Base-by-base conservation (phyloP, 2,329 filamentous ascomycete species). In the Curvularia sp. region DNA sequence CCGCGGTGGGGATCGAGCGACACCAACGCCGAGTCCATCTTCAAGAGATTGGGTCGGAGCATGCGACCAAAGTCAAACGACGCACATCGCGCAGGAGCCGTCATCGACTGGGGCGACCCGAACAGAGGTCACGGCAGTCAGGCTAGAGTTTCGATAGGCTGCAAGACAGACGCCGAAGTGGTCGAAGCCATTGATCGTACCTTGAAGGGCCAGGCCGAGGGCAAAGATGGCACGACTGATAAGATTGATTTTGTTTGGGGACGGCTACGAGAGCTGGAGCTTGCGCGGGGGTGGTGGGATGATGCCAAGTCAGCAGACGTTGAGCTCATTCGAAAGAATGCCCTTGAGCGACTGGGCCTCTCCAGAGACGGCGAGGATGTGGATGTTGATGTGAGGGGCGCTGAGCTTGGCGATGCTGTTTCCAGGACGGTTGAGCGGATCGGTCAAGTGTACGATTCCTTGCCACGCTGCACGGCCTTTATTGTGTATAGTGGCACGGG, bases 31-130 rank as follows among this genome's bases (percentile, higher is more conserved):
- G 95, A 99, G 79, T 94, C 92, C 66, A 87, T 99, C 49, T 99
- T 98, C 81, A 90, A 89, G 66, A 87, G 94, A 9, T 83, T 99
- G 3, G 85, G 70, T 46, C 76, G 80, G 19, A 62, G 84, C 3
- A 83, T 88, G 43, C 81, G 87, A 15, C 75, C 78, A 23, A 81
- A 81, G 60, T 69, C 72, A 51, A 61, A 68, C n/a, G 65, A 66
- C 15, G 51, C 62, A 27, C 53, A 55, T 30, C 69, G 71, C 34
- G 86, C 83, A 0, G 89, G 88, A 58, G 91, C 90, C 1, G 87
- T 96, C 30, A 84, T 98, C 21, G 95, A 99, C 78, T 97, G 94
- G 90, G 94, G 93, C 49, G 89, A 93, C 59, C 90, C 91, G 13
- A 84, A 83, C 62, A 81, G 84, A 52, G 86, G 85, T 5, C 84